Evolutionary conservation across 768 basidiomycete genomes (phyloP), one percentile per base, ranked within the genome.

Genomic region (Kwoniella dendrophila): DNA sequence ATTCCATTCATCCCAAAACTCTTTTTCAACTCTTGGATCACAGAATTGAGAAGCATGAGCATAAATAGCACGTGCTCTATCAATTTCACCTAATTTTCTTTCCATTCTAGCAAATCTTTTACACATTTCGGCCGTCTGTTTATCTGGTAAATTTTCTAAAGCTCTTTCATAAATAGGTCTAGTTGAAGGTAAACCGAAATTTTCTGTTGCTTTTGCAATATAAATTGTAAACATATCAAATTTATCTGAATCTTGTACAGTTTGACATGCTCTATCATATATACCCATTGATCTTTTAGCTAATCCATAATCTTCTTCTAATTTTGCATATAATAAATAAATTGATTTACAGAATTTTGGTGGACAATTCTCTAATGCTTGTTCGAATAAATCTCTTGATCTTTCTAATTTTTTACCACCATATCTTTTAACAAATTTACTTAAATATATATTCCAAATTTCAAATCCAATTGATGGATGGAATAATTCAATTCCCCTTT

Each of bases 21-120:
- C 86, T 34, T 92, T 88, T 75, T 90, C 86, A 12, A 76, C 68
- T 18, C 95, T 86, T 12, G 95, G 95, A 76, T 98, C 95, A 79
- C 95, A 99, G 84, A 99, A 98, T 74, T 99, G 96, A 20, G 91
- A 92, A 0, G 96, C 95, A 75, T 98, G 95, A 1, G 93, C 95
- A 70, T 95, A 98, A 68, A 98, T 89, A 1, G 93, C 89, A 50
- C 96, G 87, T 12, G 96, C 96, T 26, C 96, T 85, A 81, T 99
- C 96, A 79, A 99, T 98, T 82, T 99, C 96, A 56, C 96, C 96
- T 34, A 99, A 86, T 78, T 99, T 99, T 69, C 95, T 88, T 79
- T 99, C 96, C 71, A 99, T 86, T 33, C 86, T 85, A 3, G 96
- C 95, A 78, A 98, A 99, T 45, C 93, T 90, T 22, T 97, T 83